Evolutionary conservation across 352 stramenopile species (phyloP).

Genomic region (Phytopythium delawarense): DNA sequence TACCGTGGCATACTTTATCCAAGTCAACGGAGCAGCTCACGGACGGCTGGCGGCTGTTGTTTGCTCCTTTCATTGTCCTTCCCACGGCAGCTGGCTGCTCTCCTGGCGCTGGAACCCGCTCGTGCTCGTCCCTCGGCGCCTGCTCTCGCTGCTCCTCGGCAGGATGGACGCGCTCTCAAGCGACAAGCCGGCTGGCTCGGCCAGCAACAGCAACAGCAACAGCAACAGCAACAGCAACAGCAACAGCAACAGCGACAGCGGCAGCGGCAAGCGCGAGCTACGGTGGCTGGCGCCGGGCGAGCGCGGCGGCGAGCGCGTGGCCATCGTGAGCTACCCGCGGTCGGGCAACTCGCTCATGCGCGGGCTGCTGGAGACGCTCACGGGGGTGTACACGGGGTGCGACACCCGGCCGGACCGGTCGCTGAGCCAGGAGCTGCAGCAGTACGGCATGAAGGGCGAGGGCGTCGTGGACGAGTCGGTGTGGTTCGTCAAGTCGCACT

Average conservation of each 20-base stretch:
- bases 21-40: not conserved
- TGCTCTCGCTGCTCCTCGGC: conserved; percentile 21
- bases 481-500: conserved; percentile 99
- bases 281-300: conserved; percentile 71
- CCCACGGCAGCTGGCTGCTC: conserved; percentile 29
- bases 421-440: conserved; percentile 85
- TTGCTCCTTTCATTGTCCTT: not conserved
- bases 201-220: not conserved
- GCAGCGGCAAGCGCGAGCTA: conserved; percentile 16
- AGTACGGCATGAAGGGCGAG: conserved; percentile 89
- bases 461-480: conserved; percentile 94
- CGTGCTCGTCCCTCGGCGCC: conserved; percentile 35
- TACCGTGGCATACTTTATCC: not conserved
- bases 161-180: conserved; percentile 5
- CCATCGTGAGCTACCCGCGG: conserved; percentile 95
- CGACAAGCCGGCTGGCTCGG: conserved; percentile 6
- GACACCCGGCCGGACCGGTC: conserved; percentile 95
- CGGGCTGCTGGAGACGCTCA: conserved; percentile 93
- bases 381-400: conserved; percentile 94
- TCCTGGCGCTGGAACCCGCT: conserved; percentile 72
- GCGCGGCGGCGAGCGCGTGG: conserved; percentile 63
- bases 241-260: not conserved
- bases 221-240: not conserved
- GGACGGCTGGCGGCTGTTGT: conserved; percentile 4
- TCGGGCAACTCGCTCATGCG: conserved; percentile 97